Base-by-base conservation (phyloP, 805 yeast genomes). In the Kodamaea restingae region DNA sequence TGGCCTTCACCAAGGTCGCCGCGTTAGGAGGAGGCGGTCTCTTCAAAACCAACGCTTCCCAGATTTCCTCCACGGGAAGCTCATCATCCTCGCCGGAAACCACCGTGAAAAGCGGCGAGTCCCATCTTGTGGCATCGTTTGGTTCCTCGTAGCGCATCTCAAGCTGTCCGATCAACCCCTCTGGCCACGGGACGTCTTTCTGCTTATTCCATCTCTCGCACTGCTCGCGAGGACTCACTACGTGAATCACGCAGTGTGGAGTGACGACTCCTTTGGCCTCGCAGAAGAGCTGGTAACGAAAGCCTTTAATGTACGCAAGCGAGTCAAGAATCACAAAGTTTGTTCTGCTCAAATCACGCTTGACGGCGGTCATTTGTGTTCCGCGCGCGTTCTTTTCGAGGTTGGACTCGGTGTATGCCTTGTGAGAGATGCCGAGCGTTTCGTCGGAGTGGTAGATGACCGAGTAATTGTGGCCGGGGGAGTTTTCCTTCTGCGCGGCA, bases 121-220 rank as follows among this genome's bases (percentile, higher is more conserved):
- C 98, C 98, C 98, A 93, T 43, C 96, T 66, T 18, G 82, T 77
- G 52, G 77, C 76, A 22, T 80, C 79, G 55, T 87, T 84, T 0
- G 98, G 98, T 57, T 93, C 98, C 61, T 93, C 98, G 55, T 81
- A 93, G 43, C 98, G 63, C 78, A 88, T 84, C 3, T 78, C 73
- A 41, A 91, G 65, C 38, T 83, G 90, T 11, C 71, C 71, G 28
- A 88, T 65, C 18, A 87, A 60, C 24, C 76, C 79, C 1, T 67
- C 70, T 32, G 78, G 81, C 96, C 96, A 88, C 10, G 22, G 22
- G 8, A 6, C 8, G 22, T 20, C 22, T 20, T 20, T 20, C 8
- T 64, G 58, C 5, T 65, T 21, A 56, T 87, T 87, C 84, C 90
- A 81, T 41, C 77, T 72, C 7, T 70, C 49, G 50, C 93, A 81